These are phyloP conservation scores for Porphyrellus sp. DNA, from an alignment of 1,284 basidiomycete species.

Conservation along the genomic window DNA sequence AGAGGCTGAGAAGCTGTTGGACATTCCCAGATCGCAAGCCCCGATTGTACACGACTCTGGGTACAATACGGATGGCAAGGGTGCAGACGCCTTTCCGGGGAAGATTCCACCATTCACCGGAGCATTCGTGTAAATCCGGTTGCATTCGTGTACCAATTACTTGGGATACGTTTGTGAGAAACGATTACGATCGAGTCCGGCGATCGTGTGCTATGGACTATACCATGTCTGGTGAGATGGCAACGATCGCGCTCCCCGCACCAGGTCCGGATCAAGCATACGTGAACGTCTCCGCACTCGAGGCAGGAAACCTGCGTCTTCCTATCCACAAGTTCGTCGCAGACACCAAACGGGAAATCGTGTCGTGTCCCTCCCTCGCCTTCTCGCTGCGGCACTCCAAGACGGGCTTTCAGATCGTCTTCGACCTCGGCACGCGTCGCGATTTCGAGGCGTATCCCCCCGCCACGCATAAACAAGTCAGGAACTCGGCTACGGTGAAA, in stretches of 20 bases:
- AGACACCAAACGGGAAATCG: slow-evolving; percentile 30
- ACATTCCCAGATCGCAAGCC: slow-evolving; percentile 42
- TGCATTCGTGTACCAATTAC: neutral
- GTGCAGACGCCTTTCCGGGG: slow-evolving; percentile 42
- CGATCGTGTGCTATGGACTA: too few relatives aligned
- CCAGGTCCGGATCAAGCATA: slow-evolving; percentile 39
- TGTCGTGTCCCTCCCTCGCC: slow-evolving; percentile 42
- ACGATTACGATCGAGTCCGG: neutral
- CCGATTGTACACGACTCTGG: slow-evolving; percentile 53
- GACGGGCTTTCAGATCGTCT: slow-evolving; percentile 41
- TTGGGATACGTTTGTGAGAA: too few relatives aligned
- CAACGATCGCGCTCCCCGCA: slow-evolving; percentile 7
- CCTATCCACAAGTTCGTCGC: slow-evolving; percentile 40
- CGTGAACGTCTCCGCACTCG: slow-evolving; percentile 49
- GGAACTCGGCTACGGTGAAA: slow-evolving; percentile 26
- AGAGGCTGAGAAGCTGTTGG: too few relatives aligned
- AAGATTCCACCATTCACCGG: slow-evolving; percentile 21
- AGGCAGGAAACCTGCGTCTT: slow-evolving; percentile 43
- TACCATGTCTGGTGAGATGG: neutral
- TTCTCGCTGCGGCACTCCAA: slow-evolving; percentile 50
- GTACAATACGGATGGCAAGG: slow-evolving; percentile 49
- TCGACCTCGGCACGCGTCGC: slow-evolving; percentile 52
- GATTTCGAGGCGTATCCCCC: slow-evolving; percentile 46
- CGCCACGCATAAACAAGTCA: slow-evolving; percentile 26
- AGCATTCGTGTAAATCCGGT: neutral